Conservation (phyloP, 2,329 filamentous ascomycete genomes). For the Ophiostoma tasmaniense region DNA sequence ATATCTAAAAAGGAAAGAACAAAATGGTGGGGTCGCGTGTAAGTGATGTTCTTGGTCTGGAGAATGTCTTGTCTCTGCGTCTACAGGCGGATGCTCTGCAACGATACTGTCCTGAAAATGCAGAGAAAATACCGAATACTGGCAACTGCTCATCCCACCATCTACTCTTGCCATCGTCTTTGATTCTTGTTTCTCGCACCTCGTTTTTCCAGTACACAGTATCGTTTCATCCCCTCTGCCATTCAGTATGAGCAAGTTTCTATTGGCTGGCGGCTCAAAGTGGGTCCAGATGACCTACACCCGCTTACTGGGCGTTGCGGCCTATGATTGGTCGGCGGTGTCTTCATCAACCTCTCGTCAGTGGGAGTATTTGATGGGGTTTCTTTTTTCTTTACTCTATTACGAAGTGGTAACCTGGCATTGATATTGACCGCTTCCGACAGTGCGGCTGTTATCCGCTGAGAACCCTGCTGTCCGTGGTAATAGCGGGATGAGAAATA, state of each 20-base stretch:
- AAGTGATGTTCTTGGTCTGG: background rate
- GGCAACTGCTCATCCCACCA: background rate
- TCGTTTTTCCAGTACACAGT: background rate
- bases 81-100: background rate
- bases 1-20: background rate
- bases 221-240: background rate
- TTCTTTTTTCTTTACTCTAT: background rate
- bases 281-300: conserved; percentile 4
- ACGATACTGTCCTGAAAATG: no score
- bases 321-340: background rate
- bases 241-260: conserved; percentile 21
- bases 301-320: background rate
- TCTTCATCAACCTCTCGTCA: background rate
- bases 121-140: background rate
- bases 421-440: background rate
- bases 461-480: background rate
- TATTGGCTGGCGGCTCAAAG: conserved; percentile 14
- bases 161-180: background rate
- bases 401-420: background rate
- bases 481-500: no score
- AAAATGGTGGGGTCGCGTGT: background rate
- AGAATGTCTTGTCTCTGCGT: background rate
- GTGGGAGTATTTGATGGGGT: background rate
- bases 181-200: background rate
- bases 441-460: background rate